A percentile compares a stretch with the other conserved stretches of the same genome.
These are phyloP conservation scores for Irpex sp. DNA, from an alignment of 1,284 basidiomycete genomes.

Conservation along the genomic window DNA sequence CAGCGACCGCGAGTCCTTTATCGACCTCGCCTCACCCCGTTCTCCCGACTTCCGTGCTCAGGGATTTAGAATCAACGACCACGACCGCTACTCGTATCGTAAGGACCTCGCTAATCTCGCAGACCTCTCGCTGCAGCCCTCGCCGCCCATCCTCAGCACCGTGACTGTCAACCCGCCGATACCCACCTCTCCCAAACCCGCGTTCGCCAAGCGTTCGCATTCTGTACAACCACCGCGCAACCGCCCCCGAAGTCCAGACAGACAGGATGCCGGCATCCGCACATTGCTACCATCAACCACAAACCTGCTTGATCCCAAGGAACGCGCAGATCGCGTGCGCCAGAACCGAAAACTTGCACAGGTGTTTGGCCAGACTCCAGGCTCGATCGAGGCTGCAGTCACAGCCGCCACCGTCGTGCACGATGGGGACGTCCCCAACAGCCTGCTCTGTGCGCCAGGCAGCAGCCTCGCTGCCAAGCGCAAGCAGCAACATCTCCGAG, in stretches of 20 bases:
- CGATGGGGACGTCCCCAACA: conserved; percentile 6
- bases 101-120: conserved; percentile 6
- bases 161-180: conserved; percentile 36
- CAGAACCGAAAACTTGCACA: conserved; percentile 76
- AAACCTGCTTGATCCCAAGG: conserved; percentile 60
- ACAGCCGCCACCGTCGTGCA: conserved; percentile 13
- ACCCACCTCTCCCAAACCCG: conserved; percentile 32
- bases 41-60: conserved; percentile 17
- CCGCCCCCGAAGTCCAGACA: conserved; percentile 9
- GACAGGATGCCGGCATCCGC: conserved; percentile 6
- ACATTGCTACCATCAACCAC: conserved; percentile 49
- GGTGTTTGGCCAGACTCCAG: conserved; percentile 68
- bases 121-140: neutral
- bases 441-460: conserved; percentile 15
- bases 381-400: conserved; percentile 20
- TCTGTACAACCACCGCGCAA: conserved; percentile 17
- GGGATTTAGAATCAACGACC: conserved; percentile 11
- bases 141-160: conserved; percentile 6
- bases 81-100: conserved; percentile 1
- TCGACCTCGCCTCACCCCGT: conserved; percentile 47
- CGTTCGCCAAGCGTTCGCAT: conserved; percentile 21
- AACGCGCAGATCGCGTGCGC: conserved; percentile 69
- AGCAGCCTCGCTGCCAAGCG: conserved; percentile 18
- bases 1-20: conserved; percentile 46
- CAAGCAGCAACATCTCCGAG: conserved; percentile 32